phyloP scores from a whole-genome alignment of 2,329 filamentous ascomycete genomes.

The Paraphaeosphaeria minitans region DNA sequence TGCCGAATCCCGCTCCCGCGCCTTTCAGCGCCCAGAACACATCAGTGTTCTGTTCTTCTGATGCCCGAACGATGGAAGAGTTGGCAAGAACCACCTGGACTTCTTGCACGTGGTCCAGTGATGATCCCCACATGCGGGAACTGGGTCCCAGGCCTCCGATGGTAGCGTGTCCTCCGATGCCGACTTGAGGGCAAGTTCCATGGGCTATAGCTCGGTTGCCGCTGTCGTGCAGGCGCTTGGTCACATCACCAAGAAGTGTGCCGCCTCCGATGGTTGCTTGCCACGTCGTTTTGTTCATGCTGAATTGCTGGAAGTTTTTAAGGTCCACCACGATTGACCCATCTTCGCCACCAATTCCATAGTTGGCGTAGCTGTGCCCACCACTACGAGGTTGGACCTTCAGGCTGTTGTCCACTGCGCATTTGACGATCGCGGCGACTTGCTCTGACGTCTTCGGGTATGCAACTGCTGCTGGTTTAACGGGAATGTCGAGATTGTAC shows the following conservation, averaged over 20 bases:
- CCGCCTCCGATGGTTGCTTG: slow-evolving; percentile 57
- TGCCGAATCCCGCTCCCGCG: slow-evolving; percentile 50
- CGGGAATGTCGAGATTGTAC: slow-evolving; percentile 43
- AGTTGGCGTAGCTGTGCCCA: slow-evolving; percentile 66
- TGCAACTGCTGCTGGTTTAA: slow-evolving; percentile 61
- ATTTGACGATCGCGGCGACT: slow-evolving; percentile 63
- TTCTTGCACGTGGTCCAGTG: slow-evolving; percentile 43
- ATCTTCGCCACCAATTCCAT: slow-evolving; percentile 54
- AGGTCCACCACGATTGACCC: slow-evolving; percentile 57
- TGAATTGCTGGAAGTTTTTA: slow-evolving; percentile 54
- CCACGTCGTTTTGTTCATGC: slow-evolving; percentile 49
- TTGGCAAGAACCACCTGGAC: slow-evolving; percentile 48
- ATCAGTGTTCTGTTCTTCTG: slow-evolving; percentile 42
- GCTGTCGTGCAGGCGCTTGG: slow-evolving; percentile 40
- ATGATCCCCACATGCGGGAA: slow-evolving; percentile 40
- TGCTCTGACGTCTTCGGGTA: slow-evolving; percentile 59
- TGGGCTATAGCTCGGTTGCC: slow-evolving; percentile 54
- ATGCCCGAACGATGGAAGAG: slow-evolving; percentile 47
- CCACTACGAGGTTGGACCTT: slow-evolving; percentile 67
- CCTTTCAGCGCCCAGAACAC: slow-evolving; percentile 52
- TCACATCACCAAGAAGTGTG: slow-evolving; percentile 52
- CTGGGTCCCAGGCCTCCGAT: slow-evolving; percentile 44
- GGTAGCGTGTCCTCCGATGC: slow-evolving; percentile 45
- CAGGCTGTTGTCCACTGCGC: slow-evolving; percentile 57
- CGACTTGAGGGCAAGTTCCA: slow-evolving; percentile 49